Conservation (phyloP, 371 early-diverging fungal species). For the Rhizopus stolonifer region DNA sequence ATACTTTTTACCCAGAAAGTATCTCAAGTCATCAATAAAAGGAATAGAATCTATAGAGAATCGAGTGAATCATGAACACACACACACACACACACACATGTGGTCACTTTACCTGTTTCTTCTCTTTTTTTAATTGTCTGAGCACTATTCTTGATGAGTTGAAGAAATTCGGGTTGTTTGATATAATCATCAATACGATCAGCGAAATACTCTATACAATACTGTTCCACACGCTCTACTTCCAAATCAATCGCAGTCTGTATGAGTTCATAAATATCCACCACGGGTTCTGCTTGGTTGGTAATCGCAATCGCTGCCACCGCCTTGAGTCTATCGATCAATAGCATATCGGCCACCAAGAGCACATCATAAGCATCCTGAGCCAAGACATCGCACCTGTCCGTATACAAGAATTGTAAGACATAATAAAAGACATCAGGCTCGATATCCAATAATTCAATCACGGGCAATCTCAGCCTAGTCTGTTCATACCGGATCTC, state of each 20-base stretch:
- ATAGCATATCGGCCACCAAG: constrained; percentile 30
- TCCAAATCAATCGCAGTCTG: constrained; percentile 27
- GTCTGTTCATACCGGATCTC: too few species aligned
- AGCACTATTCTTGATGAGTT: constrained; percentile 29
- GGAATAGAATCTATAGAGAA: constrained; percentile 35
- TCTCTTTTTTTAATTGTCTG: constrained; percentile 32
- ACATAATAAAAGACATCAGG: constrained; percentile 30
- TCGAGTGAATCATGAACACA: too few species aligned
- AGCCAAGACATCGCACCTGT: constrained; percentile 30
- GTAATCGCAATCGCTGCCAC: constrained; percentile 37
- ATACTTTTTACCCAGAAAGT: constrained; percentile 35
- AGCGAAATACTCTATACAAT: constrained; percentile 39
- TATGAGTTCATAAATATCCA: constrained; percentile 32
- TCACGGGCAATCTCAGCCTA: too few species aligned
- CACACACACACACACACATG: too few species aligned
- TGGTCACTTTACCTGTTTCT: constrained; percentile 42
- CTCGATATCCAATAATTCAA: constrained; percentile 24
- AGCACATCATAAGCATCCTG: constrained; percentile 37
- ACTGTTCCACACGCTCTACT: constrained; percentile 38
- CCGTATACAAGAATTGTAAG: constrained; percentile 42
- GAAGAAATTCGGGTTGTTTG: constrained; percentile 19
- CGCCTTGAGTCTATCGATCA: constrained; percentile 33
- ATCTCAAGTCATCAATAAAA: constrained; percentile 38
- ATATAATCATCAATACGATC: constrained; percentile 32
- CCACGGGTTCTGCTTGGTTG: constrained; percentile 19